Evolutionary conservation across 1,284 basidiomycete genomes (phyloP).

Genomic region (Cryptococcus sp.): DNA sequence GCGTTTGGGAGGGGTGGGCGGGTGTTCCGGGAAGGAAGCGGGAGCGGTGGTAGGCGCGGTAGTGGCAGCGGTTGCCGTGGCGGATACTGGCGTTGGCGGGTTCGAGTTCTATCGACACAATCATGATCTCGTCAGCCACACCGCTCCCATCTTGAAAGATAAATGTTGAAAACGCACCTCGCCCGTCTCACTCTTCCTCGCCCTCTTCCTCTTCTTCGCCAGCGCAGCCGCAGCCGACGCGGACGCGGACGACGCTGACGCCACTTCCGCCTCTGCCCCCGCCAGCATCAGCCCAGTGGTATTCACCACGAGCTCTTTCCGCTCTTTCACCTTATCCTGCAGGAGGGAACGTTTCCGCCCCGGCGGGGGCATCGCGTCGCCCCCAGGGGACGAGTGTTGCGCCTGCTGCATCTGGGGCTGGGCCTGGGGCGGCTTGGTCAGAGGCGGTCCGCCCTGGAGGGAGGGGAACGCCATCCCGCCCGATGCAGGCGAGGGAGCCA

Average conservation of each 20-base stretch:
- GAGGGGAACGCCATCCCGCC: slow-evolving; percentile 4
- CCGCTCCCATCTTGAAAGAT: background rate
- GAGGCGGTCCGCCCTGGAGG: background rate
- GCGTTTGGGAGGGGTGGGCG: slow-evolving; percentile 37
- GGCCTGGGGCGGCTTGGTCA: background rate
- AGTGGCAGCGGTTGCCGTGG: background rate
- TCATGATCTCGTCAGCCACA: too few relatives aligned
- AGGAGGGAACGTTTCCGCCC: background rate
- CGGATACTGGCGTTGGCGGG: slow-evolving; percentile 5
- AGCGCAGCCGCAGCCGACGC: background rate
- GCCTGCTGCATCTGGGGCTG: background rate
- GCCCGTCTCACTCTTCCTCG: slow-evolving; percentile 12
- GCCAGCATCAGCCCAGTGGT: background rate
- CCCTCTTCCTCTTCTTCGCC: slow-evolving; percentile 23
- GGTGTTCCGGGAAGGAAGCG: slow-evolving; percentile 4
- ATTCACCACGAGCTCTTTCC: slow-evolving; percentile 1
- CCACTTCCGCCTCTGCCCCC: background rate
- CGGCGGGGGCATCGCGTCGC: too few relatives aligned
- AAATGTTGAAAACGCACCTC: slow-evolving; percentile 3
- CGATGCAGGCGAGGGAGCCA: background rate
- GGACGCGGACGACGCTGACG: too few relatives aligned
- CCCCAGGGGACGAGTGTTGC: background rate
- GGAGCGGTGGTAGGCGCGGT: background rate
- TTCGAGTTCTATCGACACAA: slow-evolving; percentile 10
- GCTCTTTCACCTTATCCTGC: background rate